These are phyloP conservation scores for Triglochin maritima DNA, from an alignment of 106 monocot genomes.

Conservation along the genomic window DNA sequence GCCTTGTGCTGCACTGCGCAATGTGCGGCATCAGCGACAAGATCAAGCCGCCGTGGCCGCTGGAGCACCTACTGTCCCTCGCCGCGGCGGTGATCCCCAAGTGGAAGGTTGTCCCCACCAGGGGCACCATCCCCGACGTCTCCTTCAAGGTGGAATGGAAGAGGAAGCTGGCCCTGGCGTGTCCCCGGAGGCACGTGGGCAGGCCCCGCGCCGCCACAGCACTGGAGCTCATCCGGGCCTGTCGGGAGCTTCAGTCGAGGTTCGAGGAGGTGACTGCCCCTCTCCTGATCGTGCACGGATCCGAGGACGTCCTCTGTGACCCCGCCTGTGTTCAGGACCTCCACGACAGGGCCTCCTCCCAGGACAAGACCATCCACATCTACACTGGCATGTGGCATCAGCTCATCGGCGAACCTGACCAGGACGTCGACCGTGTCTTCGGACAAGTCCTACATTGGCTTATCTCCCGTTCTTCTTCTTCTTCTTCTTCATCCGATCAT, in stretches of 20 bases:
- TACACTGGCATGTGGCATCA: slow-evolving; percentile 91
- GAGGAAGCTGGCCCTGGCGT: slow-evolving; percentile 63
- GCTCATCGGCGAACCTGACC: slow-evolving; percentile 72
- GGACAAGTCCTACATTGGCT: slow-evolving; percentile 66
- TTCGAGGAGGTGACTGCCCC: slow-evolving; percentile 78
- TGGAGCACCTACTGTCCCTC: slow-evolving; percentile 69
- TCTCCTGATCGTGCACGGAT: slow-evolving; percentile 74
- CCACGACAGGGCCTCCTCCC: slow-evolving; percentile 41
- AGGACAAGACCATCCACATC: slow-evolving; percentile 70
- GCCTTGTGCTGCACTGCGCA: slow-evolving; percentile 75
- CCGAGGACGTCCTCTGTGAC: slow-evolving; percentile 68
- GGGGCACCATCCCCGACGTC: slow-evolving; percentile 64
- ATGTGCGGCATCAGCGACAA: slow-evolving; percentile 91
- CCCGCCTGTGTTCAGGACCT: slow-evolving; percentile 73
- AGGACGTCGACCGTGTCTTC: slow-evolving; percentile 76
- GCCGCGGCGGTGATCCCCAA: slow-evolving; percentile 48
- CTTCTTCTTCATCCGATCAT: too few relatives aligned
- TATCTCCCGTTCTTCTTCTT: slow-evolving; percentile 13
- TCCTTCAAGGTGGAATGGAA: slow-evolving; percentile 95
- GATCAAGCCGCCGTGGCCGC: slow-evolving; percentile 87
- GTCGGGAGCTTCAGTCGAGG: slow-evolving; percentile 55
- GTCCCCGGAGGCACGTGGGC: slow-evolving; percentile 37
- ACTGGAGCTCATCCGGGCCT: slow-evolving; percentile 63
- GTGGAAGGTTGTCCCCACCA: slow-evolving; percentile 64
- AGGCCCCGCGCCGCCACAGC: slow-evolving; percentile 76